phyloP scores from a whole-genome alignment of 202 grass and related monocot species.

The Saccharum hybrid region DNA sequence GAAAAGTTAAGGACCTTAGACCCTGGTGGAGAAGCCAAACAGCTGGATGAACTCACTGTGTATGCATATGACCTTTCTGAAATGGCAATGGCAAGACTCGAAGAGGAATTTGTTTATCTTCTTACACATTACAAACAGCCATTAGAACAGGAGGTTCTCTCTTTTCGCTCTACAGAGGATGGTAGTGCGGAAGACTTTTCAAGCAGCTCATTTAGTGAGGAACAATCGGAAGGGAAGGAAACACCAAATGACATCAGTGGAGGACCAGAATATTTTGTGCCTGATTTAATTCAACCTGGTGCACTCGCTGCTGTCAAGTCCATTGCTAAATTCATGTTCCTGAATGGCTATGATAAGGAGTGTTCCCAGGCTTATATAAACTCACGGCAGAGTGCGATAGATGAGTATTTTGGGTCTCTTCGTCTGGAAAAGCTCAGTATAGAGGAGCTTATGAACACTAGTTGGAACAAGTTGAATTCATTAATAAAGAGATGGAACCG shows the following conservation, averaged over 20 bases:
- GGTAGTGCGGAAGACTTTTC: constrained; percentile 67
- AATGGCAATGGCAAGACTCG: constrained; percentile 79
- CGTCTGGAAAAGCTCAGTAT: constrained; percentile 67
- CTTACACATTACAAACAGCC: constrained; percentile 64
- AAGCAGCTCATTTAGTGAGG: constrained; percentile 80
- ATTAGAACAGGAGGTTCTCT: constrained; percentile 63
- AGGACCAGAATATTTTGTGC: constrained; percentile 53
- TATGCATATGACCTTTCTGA: constrained; percentile 68
- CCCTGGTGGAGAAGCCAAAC: constrained; percentile 43
- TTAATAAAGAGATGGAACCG: constrained; percentile 79
- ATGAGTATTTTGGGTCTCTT: constrained; percentile 69
- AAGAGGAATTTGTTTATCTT: constrained; percentile 86
- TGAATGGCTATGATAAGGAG: constrained; percentile 78
- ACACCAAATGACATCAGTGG: constrained; percentile 45
- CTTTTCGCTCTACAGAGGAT: constrained; percentile 77
- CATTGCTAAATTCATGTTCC: constrained; percentile 83
- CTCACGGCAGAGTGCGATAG: constrained; percentile 62
- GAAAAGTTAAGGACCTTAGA: constrained; percentile 56
- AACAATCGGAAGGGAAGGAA: constrained; percentile 63
- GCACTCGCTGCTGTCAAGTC: constrained; percentile 68
- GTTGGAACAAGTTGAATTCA: constrained; percentile 60
- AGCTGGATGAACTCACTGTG: constrained; percentile 56
- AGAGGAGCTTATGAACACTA: constrained; percentile 67
- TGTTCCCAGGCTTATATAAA: constrained; percentile 75
- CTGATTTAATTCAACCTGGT: constrained; percentile 79